These are phyloP conservation scores for Saturnispora hagleri DNA, from an alignment of 805 yeast species.

Conservation along the genomic window DNA sequence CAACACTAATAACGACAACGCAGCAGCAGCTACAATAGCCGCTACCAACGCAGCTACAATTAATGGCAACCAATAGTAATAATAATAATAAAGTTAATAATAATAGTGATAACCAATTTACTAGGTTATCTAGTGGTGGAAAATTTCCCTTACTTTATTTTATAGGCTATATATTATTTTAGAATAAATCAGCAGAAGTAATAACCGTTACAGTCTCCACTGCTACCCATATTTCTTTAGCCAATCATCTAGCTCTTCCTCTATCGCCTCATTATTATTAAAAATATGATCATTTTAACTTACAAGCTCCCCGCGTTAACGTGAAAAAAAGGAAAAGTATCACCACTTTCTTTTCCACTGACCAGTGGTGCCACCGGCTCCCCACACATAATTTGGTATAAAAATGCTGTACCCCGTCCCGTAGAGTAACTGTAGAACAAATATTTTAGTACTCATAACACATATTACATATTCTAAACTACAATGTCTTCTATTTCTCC, in stretches of 20 bases:
- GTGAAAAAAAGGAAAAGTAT: background rate
- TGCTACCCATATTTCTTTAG: background rate
- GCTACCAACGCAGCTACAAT: background rate
- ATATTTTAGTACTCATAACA: background rate
- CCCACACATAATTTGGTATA: background rate
- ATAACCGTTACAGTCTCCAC: background rate
- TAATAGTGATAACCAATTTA: background rate
- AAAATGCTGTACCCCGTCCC: background rate
- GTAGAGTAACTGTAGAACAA: background rate
- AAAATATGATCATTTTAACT: background rate
- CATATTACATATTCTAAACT: background rate
- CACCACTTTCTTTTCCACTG: background rate
- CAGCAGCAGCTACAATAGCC: constrained; percentile 14
- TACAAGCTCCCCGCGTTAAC: background rate
- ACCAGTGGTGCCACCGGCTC: background rate
- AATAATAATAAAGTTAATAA: too few species aligned
- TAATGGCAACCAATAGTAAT: background rate
- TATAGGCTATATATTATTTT: background rate
- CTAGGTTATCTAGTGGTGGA: background rate
- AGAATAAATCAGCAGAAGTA: background rate
- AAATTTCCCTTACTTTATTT: background rate
- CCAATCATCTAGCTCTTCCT: background rate
- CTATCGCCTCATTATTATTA: background rate
- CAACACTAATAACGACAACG: constrained; percentile 4
- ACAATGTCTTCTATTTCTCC: constrained; percentile 18